Evolutionary conservation across 768 basidiomycete genomes (phyloP).

Genomic region (Boletus pseudopeckii): DNA sequence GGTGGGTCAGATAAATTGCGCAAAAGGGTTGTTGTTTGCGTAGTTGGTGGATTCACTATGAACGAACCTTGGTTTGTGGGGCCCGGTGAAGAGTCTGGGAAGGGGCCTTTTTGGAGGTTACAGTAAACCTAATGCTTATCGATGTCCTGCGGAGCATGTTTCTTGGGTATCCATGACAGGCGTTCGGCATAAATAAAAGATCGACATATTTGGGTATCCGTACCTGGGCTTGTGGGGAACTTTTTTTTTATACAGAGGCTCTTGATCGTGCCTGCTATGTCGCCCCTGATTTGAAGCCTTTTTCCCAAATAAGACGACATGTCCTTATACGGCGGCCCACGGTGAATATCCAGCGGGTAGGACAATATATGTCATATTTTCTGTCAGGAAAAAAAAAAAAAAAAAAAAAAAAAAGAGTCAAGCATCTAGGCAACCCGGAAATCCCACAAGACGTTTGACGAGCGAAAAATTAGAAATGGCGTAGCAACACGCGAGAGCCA

Average conservation of each 20-base stretch:
- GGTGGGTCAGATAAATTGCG: slow-evolving; percentile 11
- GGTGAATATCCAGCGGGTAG: neutral
- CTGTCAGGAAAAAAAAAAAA: neutral
- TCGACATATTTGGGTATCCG: slow-evolving; percentile 6
- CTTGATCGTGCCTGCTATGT: slow-evolving; percentile 16
- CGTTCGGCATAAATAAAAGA: neutral
- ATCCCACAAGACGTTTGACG: neutral
- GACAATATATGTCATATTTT: neutral
- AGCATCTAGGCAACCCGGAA: neutral
- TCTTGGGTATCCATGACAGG: neutral
- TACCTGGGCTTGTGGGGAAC: slow-evolving; percentile 9
- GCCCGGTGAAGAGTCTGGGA: neutral
- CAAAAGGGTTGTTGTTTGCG: slow-evolving; percentile 11
- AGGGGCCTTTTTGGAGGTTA: neutral
- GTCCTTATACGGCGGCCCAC: neutral
- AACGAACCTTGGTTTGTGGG: neutral
- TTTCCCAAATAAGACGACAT: neutral
- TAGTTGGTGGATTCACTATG: slow-evolving; percentile 9
- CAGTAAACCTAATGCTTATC: neutral
- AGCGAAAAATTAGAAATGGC: neutral
- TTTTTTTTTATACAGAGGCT: neutral
- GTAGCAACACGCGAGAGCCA: neutral
- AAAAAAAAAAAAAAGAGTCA: neutral
- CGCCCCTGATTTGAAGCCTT: neutral
- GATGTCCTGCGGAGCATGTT: neutral